These are phyloP conservation scores for Moesziomyces antarcticus DNA, from an alignment of 1,284 basidiomycete species.

Conservation along the genomic window DNA sequence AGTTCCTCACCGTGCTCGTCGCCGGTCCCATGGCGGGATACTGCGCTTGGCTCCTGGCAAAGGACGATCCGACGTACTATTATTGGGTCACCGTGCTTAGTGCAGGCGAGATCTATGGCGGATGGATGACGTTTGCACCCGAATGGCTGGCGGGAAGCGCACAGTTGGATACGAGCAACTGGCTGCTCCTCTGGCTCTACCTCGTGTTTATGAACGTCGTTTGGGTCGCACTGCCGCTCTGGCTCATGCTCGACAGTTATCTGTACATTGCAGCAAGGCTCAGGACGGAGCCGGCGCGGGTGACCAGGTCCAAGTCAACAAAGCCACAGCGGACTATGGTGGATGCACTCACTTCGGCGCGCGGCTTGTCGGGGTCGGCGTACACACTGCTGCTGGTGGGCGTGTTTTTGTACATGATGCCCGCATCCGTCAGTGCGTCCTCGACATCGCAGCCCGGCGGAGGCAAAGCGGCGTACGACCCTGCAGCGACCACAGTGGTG, in stretches of 20 bases:
- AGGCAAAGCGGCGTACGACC: constrained; percentile 4
- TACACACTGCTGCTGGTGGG: constrained; percentile 21
- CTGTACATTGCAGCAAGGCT: constrained; percentile 4
- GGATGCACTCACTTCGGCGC: constrained; percentile 4
- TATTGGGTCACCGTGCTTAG: constrained; percentile 58
- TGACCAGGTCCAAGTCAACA: not conserved
- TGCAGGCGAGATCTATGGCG: constrained; percentile 58
- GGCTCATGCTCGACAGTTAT: constrained; percentile 44
- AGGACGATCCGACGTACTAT: constrained; percentile 48
- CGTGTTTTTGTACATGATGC: constrained; percentile 29
- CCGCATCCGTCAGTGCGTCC: not conserved
- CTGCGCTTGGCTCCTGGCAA: constrained; percentile 46
- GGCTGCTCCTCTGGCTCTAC: constrained; percentile 46
- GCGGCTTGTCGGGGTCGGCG: constrained; percentile 17
- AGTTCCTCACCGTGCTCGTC: constrained; percentile 56
- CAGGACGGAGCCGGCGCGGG: constrained; percentile 1
- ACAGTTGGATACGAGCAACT: constrained; percentile 13
- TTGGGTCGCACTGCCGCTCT: constrained; percentile 45
- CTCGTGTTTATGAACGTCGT: constrained; percentile 45
- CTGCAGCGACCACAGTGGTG: constrained; percentile 1
- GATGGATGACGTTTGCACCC: constrained; percentile 65
- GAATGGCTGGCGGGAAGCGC: constrained; percentile 55
- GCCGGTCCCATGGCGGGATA: constrained; percentile 59
- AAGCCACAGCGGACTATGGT: not conserved
- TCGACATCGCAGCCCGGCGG: not conserved